phyloP scores from a whole-genome alignment of 768 basidiomycete genomes.

The Tylopilus vinaceipallidus region DNA sequence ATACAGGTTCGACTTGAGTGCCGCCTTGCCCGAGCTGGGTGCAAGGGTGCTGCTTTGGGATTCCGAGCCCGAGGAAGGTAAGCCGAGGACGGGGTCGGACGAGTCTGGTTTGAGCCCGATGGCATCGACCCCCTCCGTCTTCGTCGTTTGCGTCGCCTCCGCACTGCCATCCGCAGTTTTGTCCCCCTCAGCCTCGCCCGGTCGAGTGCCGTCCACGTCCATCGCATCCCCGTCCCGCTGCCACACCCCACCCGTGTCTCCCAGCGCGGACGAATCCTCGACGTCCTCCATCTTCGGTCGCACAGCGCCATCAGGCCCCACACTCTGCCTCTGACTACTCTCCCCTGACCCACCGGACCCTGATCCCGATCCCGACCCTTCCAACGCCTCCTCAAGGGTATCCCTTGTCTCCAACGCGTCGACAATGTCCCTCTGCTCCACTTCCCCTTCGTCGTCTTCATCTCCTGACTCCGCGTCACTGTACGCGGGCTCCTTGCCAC shows the following conservation, averaged over 20 bases:
- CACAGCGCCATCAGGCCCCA: conserved; percentile 26
- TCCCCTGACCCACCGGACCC: conserved; percentile 35
- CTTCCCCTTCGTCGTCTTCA: conserved; percentile 60
- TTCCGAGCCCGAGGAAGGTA: conserved; percentile 39
- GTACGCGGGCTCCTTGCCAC: conserved; percentile 23
- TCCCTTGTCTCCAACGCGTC: conserved; percentile 57
- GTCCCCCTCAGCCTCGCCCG: conserved; percentile 30
- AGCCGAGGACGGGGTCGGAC: conserved; percentile 49
- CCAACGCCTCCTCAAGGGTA: conserved; percentile 59
- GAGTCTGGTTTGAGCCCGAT: conserved; percentile 55
- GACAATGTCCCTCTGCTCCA: conserved; percentile 51
- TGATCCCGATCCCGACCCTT: conserved; percentile 25
- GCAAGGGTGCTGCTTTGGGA: conserved; percentile 26
- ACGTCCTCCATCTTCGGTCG: conserved; percentile 54
- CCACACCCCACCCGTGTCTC: conserved; percentile 19
- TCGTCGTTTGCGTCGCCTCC: conserved; percentile 22
- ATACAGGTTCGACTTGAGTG: conserved; percentile 44
- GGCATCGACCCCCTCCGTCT: conserved; percentile 25
- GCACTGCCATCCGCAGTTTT: background rate
- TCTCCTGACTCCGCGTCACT: conserved; percentile 46
- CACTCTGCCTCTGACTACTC: conserved; percentile 34
- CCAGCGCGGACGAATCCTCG: conserved; percentile 51
- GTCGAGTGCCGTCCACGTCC: conserved; percentile 32
- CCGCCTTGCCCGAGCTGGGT: conserved; percentile 35
- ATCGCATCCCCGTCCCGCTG: conserved; percentile 27